phyloP scores from a whole-genome alignment of 176 grass and related monocot species.

The Carex cristatella region DNA sequence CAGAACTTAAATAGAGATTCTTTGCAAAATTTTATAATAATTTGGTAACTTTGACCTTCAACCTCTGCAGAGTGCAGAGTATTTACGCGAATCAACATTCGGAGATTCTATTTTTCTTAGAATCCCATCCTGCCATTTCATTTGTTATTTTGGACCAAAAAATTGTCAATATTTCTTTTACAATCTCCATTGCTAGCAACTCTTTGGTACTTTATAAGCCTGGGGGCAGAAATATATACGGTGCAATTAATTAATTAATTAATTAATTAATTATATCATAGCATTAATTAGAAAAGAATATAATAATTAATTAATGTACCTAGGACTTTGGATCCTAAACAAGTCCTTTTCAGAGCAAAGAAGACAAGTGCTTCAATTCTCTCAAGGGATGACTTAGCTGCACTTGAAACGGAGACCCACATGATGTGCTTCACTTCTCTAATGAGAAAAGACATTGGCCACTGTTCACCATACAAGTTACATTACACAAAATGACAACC shows the following conservation, averaged over 20 bases:
- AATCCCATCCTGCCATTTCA: background rate
- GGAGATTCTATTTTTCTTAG: background rate
- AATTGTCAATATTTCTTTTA: background rate
- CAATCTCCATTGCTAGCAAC: background rate
- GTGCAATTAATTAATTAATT: background rate
- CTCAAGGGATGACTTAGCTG: background rate
- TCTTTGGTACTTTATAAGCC: background rate
- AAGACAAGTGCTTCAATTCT: background rate
- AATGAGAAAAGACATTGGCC: background rate
- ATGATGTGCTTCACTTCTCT: constrained; percentile 7
- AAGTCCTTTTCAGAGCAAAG: background rate
- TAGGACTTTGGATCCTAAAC: background rate
- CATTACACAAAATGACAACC: constrained; percentile 8
- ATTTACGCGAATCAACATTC: too few relatives aligned
- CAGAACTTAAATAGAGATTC: too few relatives aligned
- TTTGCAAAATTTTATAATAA: too few relatives aligned
- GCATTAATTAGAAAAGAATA: background rate
- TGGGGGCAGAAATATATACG: too few relatives aligned
- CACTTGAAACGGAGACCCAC: background rate
- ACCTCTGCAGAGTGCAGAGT: too few relatives aligned
- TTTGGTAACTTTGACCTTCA: too few relatives aligned
- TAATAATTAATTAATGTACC: background rate
- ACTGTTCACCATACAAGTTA: background rate
- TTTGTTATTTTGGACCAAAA: background rate
- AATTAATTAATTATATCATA: background rate